Percentiles rank a stretch among this genome's conserved stretches.
Evolutionary conservation across 345 rosid species (phyloP).

Genomic region (Citrus trifoliata): DNA sequence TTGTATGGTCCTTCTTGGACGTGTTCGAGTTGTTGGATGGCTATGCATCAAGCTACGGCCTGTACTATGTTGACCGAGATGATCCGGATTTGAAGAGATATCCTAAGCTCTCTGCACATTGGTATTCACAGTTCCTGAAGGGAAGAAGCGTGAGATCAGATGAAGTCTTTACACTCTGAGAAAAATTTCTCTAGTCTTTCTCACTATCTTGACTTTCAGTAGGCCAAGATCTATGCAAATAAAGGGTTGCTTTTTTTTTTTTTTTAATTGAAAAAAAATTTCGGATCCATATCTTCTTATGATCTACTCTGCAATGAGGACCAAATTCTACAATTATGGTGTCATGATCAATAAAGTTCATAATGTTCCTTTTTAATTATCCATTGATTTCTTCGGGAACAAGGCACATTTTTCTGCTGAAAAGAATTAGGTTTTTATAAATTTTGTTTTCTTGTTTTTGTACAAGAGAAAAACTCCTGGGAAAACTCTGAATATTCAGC

Average conservation of each 20-base stretch:
- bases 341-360: background rate
- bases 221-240: background rate
- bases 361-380: background rate
- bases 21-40: conserved; percentile 37
- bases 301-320: background rate
- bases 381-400: background rate
- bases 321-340: background rate
- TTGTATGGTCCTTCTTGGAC: conserved; percentile 49
- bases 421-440: too few species aligned
- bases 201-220: background rate
- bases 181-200: background rate
- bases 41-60: conserved; percentile 29
- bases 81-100: conserved; percentile 41
- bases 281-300: too few species aligned
- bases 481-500: too few species aligned
- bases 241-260: background rate
- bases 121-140: conserved; percentile 45
- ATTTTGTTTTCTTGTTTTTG: too few species aligned
- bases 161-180: background rate
- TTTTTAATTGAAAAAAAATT: background rate
- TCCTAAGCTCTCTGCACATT: conserved; percentile 49
- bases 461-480: too few species aligned
- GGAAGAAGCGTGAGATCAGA: conserved; percentile 24
- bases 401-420: too few species aligned
- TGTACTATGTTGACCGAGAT: conserved; percentile 43